Evolutionary conservation across 176 grass and related monocot genomes (phyloP).

Genomic region (Tillandsia leiboldiana): DNA sequence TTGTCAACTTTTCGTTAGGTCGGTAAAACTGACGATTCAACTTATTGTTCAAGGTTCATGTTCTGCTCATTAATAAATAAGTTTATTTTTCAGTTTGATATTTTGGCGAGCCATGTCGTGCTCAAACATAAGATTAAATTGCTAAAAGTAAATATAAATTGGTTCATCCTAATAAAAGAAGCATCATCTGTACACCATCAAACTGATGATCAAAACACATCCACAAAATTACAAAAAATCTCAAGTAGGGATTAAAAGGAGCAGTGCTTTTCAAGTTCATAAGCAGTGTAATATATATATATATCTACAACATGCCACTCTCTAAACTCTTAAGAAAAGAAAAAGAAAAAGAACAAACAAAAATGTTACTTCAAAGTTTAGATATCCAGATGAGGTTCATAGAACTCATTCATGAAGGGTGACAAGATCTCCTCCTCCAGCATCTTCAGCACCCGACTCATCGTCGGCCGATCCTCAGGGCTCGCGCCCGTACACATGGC

Average conservation of each 20-base stretch:
- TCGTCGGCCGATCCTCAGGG: conserved; percentile 51
- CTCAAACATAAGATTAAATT: no score
- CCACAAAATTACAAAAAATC: background rate
- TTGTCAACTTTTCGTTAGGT: no score
- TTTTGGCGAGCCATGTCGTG: no score
- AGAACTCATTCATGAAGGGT: conserved; percentile 60
- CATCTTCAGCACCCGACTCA: conserved; percentile 81
- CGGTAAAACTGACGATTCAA: no score
- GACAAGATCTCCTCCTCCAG: conserved; percentile 93
- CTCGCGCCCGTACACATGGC: conserved; percentile 84
- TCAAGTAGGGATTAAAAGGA: background rate
- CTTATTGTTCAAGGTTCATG: no score
- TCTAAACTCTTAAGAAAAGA: background rate
- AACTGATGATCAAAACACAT: background rate
- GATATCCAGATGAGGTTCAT: conserved; percentile 67
- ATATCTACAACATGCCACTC: background rate
- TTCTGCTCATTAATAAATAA: no score
- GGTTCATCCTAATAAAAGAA: no score
- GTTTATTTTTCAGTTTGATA: no score
- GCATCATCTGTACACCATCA: no score
- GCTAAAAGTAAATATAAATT: no score
- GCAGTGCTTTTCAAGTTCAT: background rate
- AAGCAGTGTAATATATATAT: background rate
- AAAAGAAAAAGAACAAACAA: no score
- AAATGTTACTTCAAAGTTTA: conserved; percentile 12